Percentiles rank a stretch among this genome's conserved stretches.
Evolutionary conservation across 2,329 filamentous ascomycete species (phyloP).

Genomic region (Exutisphaerella laricina): DNA sequence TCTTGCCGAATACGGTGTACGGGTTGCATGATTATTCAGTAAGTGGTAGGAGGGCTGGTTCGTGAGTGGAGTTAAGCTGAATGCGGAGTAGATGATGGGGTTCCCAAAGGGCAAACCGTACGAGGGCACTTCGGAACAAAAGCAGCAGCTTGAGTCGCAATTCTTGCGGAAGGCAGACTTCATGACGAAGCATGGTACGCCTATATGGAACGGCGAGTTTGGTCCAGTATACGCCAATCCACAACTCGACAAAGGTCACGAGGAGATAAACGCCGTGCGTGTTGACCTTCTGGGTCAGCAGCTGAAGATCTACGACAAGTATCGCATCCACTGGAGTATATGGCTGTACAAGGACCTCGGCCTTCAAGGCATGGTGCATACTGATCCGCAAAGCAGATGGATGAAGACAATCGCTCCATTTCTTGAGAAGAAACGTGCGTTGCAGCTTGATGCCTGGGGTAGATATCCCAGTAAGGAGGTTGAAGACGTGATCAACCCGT

Average conservation of each 20-base stretch:
- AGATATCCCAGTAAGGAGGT: conserved; percentile 36
- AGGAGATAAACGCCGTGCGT: conserved; percentile 39
- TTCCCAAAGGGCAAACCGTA: conserved; percentile 45
- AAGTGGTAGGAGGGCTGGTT: neutral
- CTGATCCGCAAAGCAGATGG: conserved; percentile 28
- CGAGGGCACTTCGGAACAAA: conserved; percentile 40
- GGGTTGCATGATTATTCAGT: conserved; percentile 50
- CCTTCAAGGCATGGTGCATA: conserved; percentile 32
- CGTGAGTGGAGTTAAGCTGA: neutral
- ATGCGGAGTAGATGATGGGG: conserved; percentile 36
- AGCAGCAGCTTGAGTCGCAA: conserved; percentile 38
- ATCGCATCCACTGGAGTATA: conserved; percentile 53
- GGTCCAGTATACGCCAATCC: conserved; percentile 46
- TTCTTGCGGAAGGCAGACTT: conserved; percentile 47
- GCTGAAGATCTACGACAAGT: conserved; percentile 48
- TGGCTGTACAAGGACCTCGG: conserved; percentile 36
- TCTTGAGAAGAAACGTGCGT: conserved; percentile 50
- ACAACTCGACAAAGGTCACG: conserved; percentile 35
- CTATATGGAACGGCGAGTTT: conserved; percentile 48
- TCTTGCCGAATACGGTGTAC: conserved; percentile 40
- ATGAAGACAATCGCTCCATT: conserved; percentile 49
- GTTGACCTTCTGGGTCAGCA: conserved; percentile 43
- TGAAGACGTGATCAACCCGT: conserved; percentile 40
- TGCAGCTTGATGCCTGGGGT: conserved; percentile 55
- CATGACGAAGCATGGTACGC: conserved; percentile 39